Evolutionary conservation across 2,329 filamentous ascomycete species (phyloP).

Genomic region (Cladosporium velox): DNA sequence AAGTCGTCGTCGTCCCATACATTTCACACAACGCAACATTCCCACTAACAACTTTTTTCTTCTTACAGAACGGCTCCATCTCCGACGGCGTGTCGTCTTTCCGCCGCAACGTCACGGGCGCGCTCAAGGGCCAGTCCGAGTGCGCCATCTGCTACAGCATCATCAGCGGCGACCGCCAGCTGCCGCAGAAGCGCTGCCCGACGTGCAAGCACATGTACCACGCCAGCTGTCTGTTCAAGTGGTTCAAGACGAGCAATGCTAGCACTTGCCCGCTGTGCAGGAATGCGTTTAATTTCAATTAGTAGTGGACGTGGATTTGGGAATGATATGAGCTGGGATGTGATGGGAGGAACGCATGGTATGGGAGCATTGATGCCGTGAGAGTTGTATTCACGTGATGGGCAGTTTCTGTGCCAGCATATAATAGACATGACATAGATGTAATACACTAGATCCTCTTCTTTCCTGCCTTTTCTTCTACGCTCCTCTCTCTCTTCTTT

Average conservation of each 20-base stretch:
- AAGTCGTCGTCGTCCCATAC: slow-evolving; percentile 32
- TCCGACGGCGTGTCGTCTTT: slow-evolving; percentile 86
- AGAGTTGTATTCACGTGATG: background rate
- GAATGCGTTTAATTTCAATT: slow-evolving; percentile 74
- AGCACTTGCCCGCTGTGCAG: slow-evolving; percentile 91
- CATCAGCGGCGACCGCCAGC: slow-evolving; percentile 81
- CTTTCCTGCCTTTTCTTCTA: background rate
- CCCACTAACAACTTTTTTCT: slow-evolving; percentile 15
- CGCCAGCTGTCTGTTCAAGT: slow-evolving; percentile 85
- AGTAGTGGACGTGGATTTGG: slow-evolving; percentile 7
- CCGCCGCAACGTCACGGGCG: slow-evolving; percentile 81
- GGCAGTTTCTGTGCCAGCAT: background rate
- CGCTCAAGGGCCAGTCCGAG: slow-evolving; percentile 88
- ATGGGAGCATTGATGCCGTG: background rate
- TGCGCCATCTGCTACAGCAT: slow-evolving; percentile 98
- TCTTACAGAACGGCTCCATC: slow-evolving; percentile 71
- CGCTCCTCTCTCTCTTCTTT: background rate
- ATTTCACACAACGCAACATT: background rate
- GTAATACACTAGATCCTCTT: slow-evolving; percentile 4
- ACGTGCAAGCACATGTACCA: slow-evolving; percentile 97
- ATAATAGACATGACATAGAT: slow-evolving; percentile 6
- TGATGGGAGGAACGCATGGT: background rate
- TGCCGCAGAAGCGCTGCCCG: slow-evolving; percentile 86
- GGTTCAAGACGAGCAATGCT: slow-evolving; percentile 92
- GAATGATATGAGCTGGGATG: background rate